phyloP scores from a whole-genome alignment of 176 grass and related monocot species.

The Saccharum spontaneum region DNA sequence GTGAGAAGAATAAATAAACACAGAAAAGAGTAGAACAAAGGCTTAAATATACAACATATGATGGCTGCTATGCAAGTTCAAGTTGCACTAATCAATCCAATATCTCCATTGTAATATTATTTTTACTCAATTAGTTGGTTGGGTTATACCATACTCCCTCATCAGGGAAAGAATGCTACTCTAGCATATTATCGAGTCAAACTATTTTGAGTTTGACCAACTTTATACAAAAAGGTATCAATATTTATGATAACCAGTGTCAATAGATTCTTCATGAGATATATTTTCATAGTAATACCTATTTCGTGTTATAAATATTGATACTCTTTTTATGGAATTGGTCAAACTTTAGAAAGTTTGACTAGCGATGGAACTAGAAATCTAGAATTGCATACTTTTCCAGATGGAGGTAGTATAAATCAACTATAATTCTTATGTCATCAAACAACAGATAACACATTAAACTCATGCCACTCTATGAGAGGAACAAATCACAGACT shows the following conservation, averaged over 20 bases:
- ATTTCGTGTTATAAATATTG: not conserved
- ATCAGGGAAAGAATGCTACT: not conserved
- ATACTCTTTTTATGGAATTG: not conserved
- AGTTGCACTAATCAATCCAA: not conserved
- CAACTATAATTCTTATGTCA: not conserved
- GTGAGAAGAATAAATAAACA: not conserved
- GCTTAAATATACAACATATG: slow-evolving; percentile 1
- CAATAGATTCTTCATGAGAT: not conserved
- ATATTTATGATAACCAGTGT: not conserved
- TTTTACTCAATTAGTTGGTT: not conserved
- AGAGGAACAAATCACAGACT: not conserved
- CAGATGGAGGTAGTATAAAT: not conserved
- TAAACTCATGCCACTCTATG: not conserved
- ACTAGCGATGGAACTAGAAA: not conserved
- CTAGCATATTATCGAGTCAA: not conserved
- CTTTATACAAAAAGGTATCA: not conserved
- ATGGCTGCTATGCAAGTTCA: not conserved
- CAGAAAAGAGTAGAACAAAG: not conserved
- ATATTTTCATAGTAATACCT: not conserved
- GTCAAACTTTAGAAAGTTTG: not conserved
- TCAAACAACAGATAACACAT: not conserved
- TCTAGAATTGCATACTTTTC: not conserved
- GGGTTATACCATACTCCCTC: not conserved
- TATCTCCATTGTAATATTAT: not conserved
- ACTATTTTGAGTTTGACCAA: not conserved